Evolutionary conservation across 176 grass and related monocot genomes (phyloP), one percentile per base, ranked within the genome.

Genomic region (Cenchrus purpureus): DNA sequence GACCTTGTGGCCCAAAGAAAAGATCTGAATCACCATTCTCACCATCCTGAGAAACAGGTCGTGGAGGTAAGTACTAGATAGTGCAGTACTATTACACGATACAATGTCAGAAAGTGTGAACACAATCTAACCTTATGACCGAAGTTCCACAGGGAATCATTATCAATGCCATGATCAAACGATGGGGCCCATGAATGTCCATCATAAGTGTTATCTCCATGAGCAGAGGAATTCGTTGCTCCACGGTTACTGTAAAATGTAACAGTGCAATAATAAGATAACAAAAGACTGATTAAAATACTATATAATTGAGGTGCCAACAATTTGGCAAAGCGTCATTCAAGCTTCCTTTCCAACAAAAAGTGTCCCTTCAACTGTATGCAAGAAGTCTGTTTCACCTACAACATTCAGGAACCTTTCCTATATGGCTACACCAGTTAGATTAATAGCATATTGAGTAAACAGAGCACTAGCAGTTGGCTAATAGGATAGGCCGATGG

Each of bases 71-170:
- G 77, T 48, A 40, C 62, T 66, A 65, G 42, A 56, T 77, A 69
- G 4, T 74, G n/a, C 17, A 59, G 64, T 22, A 77, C 28, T 61
- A 66, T 62, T 89, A 20, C 37, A 81, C 76, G 62, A 74, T 4
- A 86, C 6, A 34, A 77, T 68, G 28, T 34, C 5, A 50, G 13
- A 72, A 77, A 84, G 61, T 62, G 79, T 44, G 49, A 78, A 73
- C 2, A 32, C 17, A 72, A 44, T 56, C 75, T 46, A 50, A 88
- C 90, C 89, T 98, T 94, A 77, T 85, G 80, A 79, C 83, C 83
- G 61, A 94, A 96, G 84, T 91, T 92, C 97, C 97, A 99, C 14
- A 94, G 77, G 9, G 97, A 92, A 45, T 99, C 94, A 54, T 91
- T 89, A 83, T 96, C 97, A 82, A 88, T 92, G 67, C 84, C 84